phyloP scores from a whole-genome alignment of 2,329 filamentous ascomycete genomes.

The Calonectria pseudoreteaudii region DNA sequence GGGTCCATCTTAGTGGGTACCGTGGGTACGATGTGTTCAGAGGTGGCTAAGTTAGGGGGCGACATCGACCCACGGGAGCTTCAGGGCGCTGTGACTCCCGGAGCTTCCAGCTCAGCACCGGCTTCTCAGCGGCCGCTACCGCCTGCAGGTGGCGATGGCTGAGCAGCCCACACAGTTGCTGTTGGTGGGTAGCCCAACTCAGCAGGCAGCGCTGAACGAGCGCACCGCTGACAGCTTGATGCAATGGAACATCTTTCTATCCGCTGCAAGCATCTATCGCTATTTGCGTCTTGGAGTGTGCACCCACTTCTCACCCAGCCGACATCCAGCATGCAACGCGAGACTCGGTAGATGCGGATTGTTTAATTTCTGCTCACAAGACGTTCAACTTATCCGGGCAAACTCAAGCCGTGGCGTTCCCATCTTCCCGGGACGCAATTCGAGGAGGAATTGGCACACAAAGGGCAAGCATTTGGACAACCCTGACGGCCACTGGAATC shows the following conservation, averaged over 20 bases:
- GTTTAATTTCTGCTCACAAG: not conserved
- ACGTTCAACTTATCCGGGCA: not conserved
- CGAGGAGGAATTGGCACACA: not conserved
- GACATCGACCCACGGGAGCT: constrained; percentile 25
- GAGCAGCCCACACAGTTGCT: constrained; percentile 7
- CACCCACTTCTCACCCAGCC: not conserved
- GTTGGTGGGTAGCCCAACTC: constrained; percentile 7
- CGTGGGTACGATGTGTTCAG: constrained; percentile 16
- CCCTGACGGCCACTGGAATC: constrained; percentile 18
- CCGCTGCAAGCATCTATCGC: not conserved
- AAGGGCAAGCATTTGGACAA: not conserved
- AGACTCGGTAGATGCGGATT: not conserved
- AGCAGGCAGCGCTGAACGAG: not conserved
- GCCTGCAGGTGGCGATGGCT: constrained; percentile 22
- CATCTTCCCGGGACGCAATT: not conserved
- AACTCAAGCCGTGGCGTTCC: not conserved
- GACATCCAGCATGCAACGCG: not conserved
- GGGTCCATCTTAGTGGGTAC: constrained; percentile 7
- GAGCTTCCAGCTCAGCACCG: not conserved
- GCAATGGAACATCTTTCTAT: not conserved
- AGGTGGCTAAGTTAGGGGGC: constrained; percentile 19
- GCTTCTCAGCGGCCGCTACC: constrained; percentile 4
- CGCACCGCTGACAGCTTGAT: not conserved
- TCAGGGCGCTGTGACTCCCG: constrained; percentile 22
- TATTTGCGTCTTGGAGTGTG: not conserved